Base-by-base conservation (phyloP, 208 protist species). In the Polymyxa betae region DNA sequence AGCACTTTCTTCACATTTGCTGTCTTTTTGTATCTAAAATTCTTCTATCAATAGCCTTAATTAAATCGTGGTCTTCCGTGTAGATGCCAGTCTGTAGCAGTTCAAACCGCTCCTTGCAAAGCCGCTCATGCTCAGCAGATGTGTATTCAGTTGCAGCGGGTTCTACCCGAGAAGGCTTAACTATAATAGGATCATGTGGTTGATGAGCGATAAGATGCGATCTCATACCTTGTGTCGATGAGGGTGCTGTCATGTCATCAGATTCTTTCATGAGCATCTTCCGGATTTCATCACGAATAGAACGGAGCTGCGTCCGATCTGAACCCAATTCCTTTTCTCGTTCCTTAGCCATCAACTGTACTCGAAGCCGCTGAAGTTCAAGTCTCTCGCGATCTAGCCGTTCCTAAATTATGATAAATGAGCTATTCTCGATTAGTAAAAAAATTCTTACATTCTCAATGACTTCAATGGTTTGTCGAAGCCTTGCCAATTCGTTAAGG, bases 341-440 rank as follows among this genome's bases (percentile, higher is more conserved):
- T 20, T 82, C 16, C n/a, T 43, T 82, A 12, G 72, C 72, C 72
- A 82, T 82, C n/a, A 82, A 16, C n/a, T 82, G 72, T 45, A 82
- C n/a, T 5, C 40, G n/a, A 20, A 82, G n/a, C n/a, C 72, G 72
- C 35, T 82, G 72, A 82, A 82, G 72, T 82, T 82, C 72, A 82
- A 82, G 72, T 35, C 72, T 82, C n/a, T 82, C 72, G 35, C 40
- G n/a, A 5, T 82, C 72, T 12, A 82, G n/a, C n/a, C 72, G 72
- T 82, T 82, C 72, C 72, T 82, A 43, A 60, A 24, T 60, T 82
- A 5, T 5, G 16, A 40, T 43, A 5, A 40, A 40, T 40, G 12
- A 82, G 72, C 35, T 5, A 12, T 12, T 35, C 35, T 38, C 5
- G 5, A 45, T 43, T 5, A 5, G 12, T 35, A 35, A 40, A 5